Conservation (phyloP, 192 early-diverging fungal genomes). For the Podila epicladia region DNA sequence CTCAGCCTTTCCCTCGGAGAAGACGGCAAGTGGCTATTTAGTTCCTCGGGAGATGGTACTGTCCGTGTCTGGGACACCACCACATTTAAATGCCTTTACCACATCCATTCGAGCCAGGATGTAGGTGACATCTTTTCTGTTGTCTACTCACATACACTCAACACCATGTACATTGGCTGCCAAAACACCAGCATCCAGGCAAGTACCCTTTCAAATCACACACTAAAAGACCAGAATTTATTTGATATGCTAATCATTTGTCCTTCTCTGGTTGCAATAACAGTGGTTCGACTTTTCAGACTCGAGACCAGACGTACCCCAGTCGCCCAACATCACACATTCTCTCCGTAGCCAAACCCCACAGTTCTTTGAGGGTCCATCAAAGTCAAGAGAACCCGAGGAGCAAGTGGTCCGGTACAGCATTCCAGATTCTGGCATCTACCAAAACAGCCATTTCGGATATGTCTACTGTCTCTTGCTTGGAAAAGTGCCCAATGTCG, state of each 20-base stretch:
- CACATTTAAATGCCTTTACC: constrained; percentile 66
- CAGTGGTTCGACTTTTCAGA: constrained; percentile 49
- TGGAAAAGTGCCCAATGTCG: constrained; percentile 59
- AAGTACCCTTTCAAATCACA: constrained; percentile 53
- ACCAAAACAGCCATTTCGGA: constrained; percentile 75
- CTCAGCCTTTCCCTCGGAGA: constrained; percentile 55
- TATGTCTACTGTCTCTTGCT: constrained; percentile 75
- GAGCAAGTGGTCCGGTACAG: constrained; percentile 63
- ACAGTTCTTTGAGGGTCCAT: constrained; percentile 16
- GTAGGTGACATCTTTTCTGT: constrained; percentile 77
- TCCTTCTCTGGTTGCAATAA: neutral
- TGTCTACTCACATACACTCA: constrained; percentile 62
- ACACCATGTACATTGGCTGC: constrained; percentile 74
- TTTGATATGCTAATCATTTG: neutral
- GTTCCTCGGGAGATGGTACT: constrained; percentile 74
- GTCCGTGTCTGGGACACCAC: constrained; percentile 76
- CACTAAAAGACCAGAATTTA: too few species aligned
- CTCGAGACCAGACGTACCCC: constrained; percentile 16
- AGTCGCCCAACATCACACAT: constrained; percentile 41
- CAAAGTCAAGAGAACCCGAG: constrained; percentile 32
- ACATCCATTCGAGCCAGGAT: constrained; percentile 74
- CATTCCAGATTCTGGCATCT: constrained; percentile 64
- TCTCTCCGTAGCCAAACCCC: constrained; percentile 31
- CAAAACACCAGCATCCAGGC: constrained; percentile 84
- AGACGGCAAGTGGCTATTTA: constrained; percentile 61